Evolutionary conservation across 371 early-diverging fungal species (phyloP).

Genomic region (Lichtheimia ramosa): DNA sequence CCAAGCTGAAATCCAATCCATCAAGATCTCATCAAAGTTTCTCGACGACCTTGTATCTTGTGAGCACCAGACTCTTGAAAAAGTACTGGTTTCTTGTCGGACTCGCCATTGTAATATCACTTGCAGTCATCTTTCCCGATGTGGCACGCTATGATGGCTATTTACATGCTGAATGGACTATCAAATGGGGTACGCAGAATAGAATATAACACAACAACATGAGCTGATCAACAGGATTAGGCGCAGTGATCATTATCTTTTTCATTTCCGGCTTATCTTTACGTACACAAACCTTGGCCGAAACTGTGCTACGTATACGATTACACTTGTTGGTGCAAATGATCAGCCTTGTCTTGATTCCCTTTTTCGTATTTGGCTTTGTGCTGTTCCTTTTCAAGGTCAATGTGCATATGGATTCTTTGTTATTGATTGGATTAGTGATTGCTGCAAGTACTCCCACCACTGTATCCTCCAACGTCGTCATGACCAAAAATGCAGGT

Average conservation of each 20-base stretch:
- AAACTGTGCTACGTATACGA: conserved; percentile 52
- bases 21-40: not conserved
- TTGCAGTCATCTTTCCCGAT: conserved; percentile 57
- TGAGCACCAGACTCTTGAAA: not conserved
- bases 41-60: not conserved
- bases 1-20: conserved; percentile 6
- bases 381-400: conserved; percentile 42
- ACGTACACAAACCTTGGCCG: conserved; percentile 52
- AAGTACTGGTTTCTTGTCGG: conserved; percentile 57
- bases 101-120: conserved; percentile 50
- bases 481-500: conserved; percentile 67
- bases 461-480: conserved; percentile 70
- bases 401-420: conserved; percentile 44
- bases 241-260: conserved; percentile 61
- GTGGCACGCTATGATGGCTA: conserved; percentile 58
- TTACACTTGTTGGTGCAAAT: conserved; percentile 60
- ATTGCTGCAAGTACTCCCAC: conserved; percentile 66
- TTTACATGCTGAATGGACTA: conserved; percentile 57
- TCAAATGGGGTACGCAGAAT: conserved; percentile 51
- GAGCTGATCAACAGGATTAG: conserved; percentile 9
- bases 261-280: conserved; percentile 64
- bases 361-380: conserved; percentile 56
- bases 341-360: conserved; percentile 59
- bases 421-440: conserved; percentile 57
- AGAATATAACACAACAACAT: not conserved